Evolutionary conservation across 257 asterid species (phyloP), one percentile per base, ranked within the genome.

Genomic region (Leonotis leonurus): DNA sequence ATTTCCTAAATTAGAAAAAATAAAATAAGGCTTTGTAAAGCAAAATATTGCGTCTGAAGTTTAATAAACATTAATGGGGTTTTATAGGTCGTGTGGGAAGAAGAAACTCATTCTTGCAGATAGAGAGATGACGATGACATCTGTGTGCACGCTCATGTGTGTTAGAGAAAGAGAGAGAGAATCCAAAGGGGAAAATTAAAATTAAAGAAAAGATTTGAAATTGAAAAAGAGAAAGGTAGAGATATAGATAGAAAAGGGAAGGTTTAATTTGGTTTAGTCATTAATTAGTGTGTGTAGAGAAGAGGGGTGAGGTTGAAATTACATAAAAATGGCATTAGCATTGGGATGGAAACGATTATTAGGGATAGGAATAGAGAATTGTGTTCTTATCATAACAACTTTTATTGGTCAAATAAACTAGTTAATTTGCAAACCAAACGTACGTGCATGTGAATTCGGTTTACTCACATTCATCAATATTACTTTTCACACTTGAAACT

Each of bases 111-210:
- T 1, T 10, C 18, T 29, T 65, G 58, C 9, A 45, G 75, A 43
- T 60, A 52, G 27, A 18, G 51, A 45, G 72, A 54, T 74, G 37
- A 59, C 62, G 9, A 52, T 69, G 69, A 46, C 20, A 69, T 14
- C n/a, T 50, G 53, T 49, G 53, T 13, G 13, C 1, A 8, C 7
- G 20, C 0, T 12, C 1, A 41, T 3, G 26, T 10, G 2, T 3
- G 39, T 1, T 8, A 59, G 36, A 41, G 35, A 16, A 16, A 1
- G 29, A 45, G 60, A 5, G 12, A 18, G 36, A 44, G 58, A 44
- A 52, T 11, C 41, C 27, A 54, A 40, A 22, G 22, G 57, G 10
- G 13, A 5, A 32, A 5, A 32, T 32, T 2, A 6, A 5, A 7
- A 32, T 7, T 5, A 32, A 10, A 4, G 37, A 10, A 32, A 10